Evolutionary conservation across 257 asterid species (phyloP).

Genomic region (Striga asiatica): DNA sequence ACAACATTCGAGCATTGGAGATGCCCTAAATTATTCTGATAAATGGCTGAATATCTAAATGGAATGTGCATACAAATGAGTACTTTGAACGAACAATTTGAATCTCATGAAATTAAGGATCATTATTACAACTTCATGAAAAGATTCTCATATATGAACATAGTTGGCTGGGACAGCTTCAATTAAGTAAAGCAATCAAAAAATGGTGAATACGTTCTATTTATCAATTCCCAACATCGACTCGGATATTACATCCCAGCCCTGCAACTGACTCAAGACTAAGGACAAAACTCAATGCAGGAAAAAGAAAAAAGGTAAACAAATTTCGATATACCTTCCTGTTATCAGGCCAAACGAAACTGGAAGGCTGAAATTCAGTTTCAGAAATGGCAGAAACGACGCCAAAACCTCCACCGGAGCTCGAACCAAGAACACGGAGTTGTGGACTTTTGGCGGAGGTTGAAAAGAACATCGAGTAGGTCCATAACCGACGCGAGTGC

Average conservation of each 20-base stretch:
- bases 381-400: constrained; percentile 21
- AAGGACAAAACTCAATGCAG: neutral
- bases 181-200: neutral
- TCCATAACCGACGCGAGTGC: constrained; percentile 9
- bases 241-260: neutral
- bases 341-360: constrained; percentile 52
- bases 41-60: neutral
- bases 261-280: neutral
- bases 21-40: no score
- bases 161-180: neutral
- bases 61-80: neutral
- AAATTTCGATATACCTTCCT: constrained; percentile 29
- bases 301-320: neutral
- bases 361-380: constrained; percentile 25
- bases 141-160: neutral
- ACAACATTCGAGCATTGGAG: no score
- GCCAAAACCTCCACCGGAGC: constrained; percentile 21
- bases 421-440: constrained; percentile 16
- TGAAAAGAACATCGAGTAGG: constrained; percentile 18
- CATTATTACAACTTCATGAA: no score
- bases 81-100: neutral
- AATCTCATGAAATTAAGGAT: neutral
- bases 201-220: neutral
- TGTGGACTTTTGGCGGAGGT: constrained; percentile 15
- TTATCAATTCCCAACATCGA: neutral